Base-by-base conservation (phyloP, 768 basidiomycete genomes). In the Tulasnella sp. region DNA sequence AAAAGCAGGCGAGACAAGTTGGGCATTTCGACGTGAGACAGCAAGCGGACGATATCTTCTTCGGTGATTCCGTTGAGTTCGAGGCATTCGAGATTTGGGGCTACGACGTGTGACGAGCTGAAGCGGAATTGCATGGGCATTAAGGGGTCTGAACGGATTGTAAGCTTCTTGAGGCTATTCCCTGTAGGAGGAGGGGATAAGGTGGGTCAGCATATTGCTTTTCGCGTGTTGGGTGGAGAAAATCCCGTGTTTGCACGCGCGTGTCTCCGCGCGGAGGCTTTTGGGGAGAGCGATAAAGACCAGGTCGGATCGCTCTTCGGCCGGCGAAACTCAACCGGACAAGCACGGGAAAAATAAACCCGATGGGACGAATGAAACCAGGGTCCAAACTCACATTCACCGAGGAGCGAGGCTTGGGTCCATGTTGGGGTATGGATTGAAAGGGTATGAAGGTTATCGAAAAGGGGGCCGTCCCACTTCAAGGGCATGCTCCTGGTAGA, bases 21-120 rank as follows among this genome's bases (percentile, higher is more conserved):
- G 12, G 74, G 74, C 74, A 75, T 75, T 58, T 75, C 74, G 67
- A 64, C 74, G 74, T 38, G 45, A 11, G 74, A 75, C 14, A 75
- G 74, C 17, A 75, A 31, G n/a, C 54, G 36, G 31, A 75, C 74
- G 67, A 75, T 75, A 29, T 75, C 74, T n/a, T 75, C 74, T 45
- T 75, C 74, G 14, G 54, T 75, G 34, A 75, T 37, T 17, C 74
- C 74, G 38, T 75, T 75, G n/a, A 75, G 52, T 64, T 75, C 74
- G 12, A 75, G 54, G 74, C 52, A 64, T 31, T 75, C 74, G 29
- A 75, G 42, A 22, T 69, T 58, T 22, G 74, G 74, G 7, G 64
- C n/a, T 14, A 22, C 45, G 38, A 75, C 45, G 22, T 29, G 22
- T 34, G 74, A 36, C 17, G 25, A 25, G 37, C 36, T 31, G 74